Evolutionary conservation across 2,329 filamentous ascomycete species (phyloP), one percentile per base, ranked within the genome.

Genomic region (Aureobasidium mangrovei): DNA sequence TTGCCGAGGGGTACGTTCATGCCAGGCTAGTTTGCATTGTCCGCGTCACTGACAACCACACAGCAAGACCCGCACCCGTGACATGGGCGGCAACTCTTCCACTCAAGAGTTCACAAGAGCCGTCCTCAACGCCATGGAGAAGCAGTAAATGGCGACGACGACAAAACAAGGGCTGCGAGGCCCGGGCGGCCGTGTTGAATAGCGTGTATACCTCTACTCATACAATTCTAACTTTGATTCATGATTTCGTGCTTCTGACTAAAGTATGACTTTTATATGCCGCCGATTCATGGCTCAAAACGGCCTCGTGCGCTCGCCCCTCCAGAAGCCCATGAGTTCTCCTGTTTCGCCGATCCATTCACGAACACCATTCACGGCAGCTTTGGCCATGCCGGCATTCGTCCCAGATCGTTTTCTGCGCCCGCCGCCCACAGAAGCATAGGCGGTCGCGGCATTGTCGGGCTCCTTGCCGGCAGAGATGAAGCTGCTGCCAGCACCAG

Each of bases 21-120:
- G 5, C 27, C 3, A 36, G 28, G 26, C 31, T 6, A 38, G 42
- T 47, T 32, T 51, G 38, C 39, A 36, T n/a, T 43, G 10, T n/a
- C 7, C 10, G 53, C 49, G 31, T 45, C 36, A 52, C 67, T 74
- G 67, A 74, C 61, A 46, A 5, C 24, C n/a, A 26, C 18, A 67
- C 64, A 93, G 90, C 71, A 85, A 89, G 75, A 79, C 83, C 67
- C 85, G 91, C 72, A 98, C 93, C 61, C 85, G 86, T 66, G 93
- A 98, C 70, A 96, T 98, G 93, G 91, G 91, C 69, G 93, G 93
- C 70, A 77, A 84, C 62, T 83, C 83, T 68, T 89, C 86, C 65
- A 98, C 91, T 60, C 84, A 96, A 74, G 84, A 97, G 72, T 98
- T 97, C 78, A 97, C 93, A 66, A 81, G 85, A 66, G 91, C 93